These are phyloP conservation scores for Ulvella scutata DNA, from an alignment of 139 green algal genomes.

Conservation along the genomic window DNA sequence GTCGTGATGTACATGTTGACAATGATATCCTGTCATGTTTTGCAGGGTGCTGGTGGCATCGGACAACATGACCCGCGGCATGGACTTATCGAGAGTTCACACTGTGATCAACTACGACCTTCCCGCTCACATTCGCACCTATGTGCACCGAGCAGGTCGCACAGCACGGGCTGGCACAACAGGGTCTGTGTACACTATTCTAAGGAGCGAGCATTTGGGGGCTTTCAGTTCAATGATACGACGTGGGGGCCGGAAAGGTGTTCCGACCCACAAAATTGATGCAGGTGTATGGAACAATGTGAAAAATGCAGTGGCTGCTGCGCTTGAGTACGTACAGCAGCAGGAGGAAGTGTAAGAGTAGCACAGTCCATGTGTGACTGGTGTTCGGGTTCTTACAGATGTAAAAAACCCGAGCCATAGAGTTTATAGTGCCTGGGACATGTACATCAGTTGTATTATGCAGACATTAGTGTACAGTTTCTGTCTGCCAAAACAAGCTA, in stretches of 20 bases:
- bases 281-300: background rate
- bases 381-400: no score
- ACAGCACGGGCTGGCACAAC: constrained; percentile 57
- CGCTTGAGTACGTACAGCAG: background rate
- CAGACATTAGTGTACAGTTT: no score
- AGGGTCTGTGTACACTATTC: constrained; percentile 51
- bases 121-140: constrained; percentile 71
- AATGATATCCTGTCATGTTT: no score
- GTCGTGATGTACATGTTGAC: no score
- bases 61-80: constrained; percentile 75
- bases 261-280: constrained; percentile 29
- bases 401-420: no score
- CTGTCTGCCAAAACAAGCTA: no score
- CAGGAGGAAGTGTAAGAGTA: no score
- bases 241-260: constrained; percentile 50
- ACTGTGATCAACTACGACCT: constrained; percentile 79
- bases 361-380: no score
- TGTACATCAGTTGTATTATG: no score
- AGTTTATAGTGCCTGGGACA: no score
- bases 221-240: constrained; percentile 65
- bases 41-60: constrained; percentile 59
- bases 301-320: background rate
- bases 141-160: constrained; percentile 53
- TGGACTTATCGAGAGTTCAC: constrained; percentile 54
- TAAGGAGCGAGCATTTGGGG: constrained; percentile 60